Base-by-base conservation (phyloP, 805 yeast species). In the Candida caryicola region DNA sequence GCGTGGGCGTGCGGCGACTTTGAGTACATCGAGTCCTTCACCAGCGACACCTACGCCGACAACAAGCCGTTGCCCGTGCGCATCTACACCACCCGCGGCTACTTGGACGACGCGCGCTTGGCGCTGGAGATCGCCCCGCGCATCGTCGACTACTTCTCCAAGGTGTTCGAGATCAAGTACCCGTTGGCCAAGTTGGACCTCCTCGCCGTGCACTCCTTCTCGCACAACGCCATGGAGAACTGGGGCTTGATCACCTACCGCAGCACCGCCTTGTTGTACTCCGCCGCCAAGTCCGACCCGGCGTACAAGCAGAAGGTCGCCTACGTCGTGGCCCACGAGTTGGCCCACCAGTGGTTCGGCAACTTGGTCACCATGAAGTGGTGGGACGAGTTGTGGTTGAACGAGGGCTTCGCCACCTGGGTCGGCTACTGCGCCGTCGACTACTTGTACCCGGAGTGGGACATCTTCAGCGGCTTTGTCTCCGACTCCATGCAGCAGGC, bases 321-420 rank as follows among this genome's bases (percentile, higher is more conserved):
- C 4, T 85, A 85, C 53, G 95, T 86, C 23, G 84, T 86, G 19
- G 81, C 83, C 42, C 95, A 87, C 63, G 95, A 86, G 62, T 69
- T 86, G 41, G 95, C 95, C 8, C 95, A 86, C 62, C 93, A 87
- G 57, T 87, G 95, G 95, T 87, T 86, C 54, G 95, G 95, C 39
- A 82, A 87, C 60, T 73, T 83, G 50, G 91, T 85, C 44, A 87
- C 95, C 33, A 87, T 86, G 95, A 80, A 83, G 52, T 87, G 95
- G 93, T 86, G 95, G 95, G 87, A 86, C 51, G 93, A 85, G 52
- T 71, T 86, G 49, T 86, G 95, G 95, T 75, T 86, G 44, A 86
- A 86, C 55, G 95, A 86, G 64, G 93, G 95, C 10, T 86, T 86
- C 64, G 95, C 95, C 13, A 86, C 95, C 18, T 86, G 86, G 81